Conservation (phyloP, 2,329 filamentous ascomycete genomes). For the Hypoxylon sp. region DNA sequence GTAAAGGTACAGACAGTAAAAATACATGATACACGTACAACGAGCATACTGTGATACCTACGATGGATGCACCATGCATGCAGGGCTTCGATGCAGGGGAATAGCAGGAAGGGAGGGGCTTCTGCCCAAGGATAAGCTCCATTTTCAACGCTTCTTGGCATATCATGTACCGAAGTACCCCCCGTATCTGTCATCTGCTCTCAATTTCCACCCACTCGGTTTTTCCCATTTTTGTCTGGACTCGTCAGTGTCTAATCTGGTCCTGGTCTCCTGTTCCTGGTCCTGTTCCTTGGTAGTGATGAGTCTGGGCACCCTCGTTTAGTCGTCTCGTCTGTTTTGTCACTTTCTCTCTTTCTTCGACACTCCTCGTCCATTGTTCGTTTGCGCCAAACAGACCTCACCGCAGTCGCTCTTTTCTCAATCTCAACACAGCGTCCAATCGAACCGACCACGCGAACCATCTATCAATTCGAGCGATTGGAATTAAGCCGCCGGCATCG, state of each 20-base stretch:
- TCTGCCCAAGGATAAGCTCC: constrained; percentile 8
- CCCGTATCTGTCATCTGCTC: constrained; percentile 16
- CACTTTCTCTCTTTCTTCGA: constrained; percentile 16
- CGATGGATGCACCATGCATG: constrained; percentile 24
- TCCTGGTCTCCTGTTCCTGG: constrained; percentile 19
- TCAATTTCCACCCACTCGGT: constrained; percentile 42
- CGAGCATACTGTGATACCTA: not conserved
- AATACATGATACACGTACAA: not conserved
- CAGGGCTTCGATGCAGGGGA: constrained; percentile 32
- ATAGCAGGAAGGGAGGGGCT: constrained; percentile 31
- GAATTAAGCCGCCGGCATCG: constrained; percentile 2
- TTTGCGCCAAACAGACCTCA: constrained; percentile 26
- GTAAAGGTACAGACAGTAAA: too few relatives aligned
- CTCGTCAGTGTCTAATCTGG: constrained; percentile 26
- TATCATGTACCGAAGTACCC: constrained; percentile 11
- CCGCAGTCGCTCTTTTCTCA: constrained; percentile 43
- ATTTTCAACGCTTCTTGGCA: constrained; percentile 9
- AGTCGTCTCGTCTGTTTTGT: constrained; percentile 16
- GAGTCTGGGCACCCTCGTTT: constrained; percentile 26
- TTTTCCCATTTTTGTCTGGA: constrained; percentile 37
- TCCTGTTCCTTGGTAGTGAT: constrained; percentile 18
- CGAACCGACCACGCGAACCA: constrained; percentile 11
- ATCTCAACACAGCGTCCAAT: constrained; percentile 10
- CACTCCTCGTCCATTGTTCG: constrained; percentile 22
- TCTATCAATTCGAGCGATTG: constrained; percentile 14